These are phyloP conservation scores for Populus tomentosa DNA, from an alignment of 441 rosid species.

Conservation along the genomic window DNA sequence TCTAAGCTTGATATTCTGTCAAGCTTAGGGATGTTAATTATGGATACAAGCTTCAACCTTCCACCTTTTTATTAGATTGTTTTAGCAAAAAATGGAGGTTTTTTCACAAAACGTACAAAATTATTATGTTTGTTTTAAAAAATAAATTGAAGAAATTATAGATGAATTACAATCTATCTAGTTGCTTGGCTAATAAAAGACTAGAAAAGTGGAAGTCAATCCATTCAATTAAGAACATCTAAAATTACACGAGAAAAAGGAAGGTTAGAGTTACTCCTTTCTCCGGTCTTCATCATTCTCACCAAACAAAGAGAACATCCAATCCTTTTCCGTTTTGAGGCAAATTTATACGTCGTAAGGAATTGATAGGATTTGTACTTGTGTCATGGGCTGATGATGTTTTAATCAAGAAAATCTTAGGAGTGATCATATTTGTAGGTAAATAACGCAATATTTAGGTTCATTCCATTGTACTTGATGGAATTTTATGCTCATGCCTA, in stretches of 20 bases:
- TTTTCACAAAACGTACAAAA: no score
- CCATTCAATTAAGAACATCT: background rate
- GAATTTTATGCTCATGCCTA: background rate
- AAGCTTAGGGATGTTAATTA: no score
- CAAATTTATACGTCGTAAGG: background rate
- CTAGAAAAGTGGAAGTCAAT: no score
- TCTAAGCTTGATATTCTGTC: accelerated
- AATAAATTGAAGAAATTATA: no score
- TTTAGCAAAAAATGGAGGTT: no score
- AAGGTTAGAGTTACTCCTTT: background rate
- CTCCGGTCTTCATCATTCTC: background rate
- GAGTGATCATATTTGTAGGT: background rate
- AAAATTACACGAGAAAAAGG: no score
- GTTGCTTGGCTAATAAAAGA: no score
- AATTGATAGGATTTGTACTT: background rate
- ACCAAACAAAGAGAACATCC: background rate
- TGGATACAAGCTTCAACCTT: background rate
- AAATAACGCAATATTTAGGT: background rate
- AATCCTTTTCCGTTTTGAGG: background rate
- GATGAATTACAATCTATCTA: no score
- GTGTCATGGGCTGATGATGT: background rate
- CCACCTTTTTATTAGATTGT: no score
- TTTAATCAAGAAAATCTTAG: background rate
- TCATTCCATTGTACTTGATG: background rate
- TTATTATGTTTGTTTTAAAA: no score